Evolutionary conservation across 768 basidiomycete genomes (phyloP), one percentile per base, ranked within the genome.

Genomic region (Rhodotorula kratochvilovae): DNA sequence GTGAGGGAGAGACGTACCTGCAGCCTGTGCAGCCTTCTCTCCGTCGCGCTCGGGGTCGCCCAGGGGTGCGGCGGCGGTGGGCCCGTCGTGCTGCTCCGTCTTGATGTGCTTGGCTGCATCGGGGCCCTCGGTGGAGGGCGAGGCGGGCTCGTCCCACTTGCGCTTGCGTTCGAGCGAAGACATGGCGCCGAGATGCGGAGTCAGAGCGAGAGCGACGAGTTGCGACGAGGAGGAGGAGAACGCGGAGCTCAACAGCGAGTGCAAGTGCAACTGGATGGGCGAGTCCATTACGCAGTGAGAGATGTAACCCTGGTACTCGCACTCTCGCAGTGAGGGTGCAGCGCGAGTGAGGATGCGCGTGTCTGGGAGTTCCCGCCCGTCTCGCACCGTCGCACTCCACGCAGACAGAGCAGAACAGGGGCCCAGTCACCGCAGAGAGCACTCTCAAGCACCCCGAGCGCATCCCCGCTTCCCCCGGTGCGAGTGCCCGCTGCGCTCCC

Each of bases 91-190:
- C 11, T 84, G 88, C 11, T 83, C 76, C 1, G 80, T 73, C 19
- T 83, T 82, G 10, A 78, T 78, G 15, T 86, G 87, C 17, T 73
- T 73, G 63, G 36, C 25, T 0, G 70, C 36, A 45, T 88, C 86
- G 39, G 86, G 85, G 5, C 82, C 82, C 73, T 83, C 87, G 57
- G 3, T 25, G 2, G 54, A 58, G 35, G 13, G 58, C n/a, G 23
- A 25, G 39, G 10, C n/a, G 2, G 84, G 80, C 51, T 82, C 84
- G 67, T 92, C 91, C 90, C 90, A 91, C 81, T 89, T 90, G 80
- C 90, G 86, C 83, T 90, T 90, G 19, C 62, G 54, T 7, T 63
- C 61, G 39, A 57, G 59, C 35, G 45, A 29, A 12, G 51, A 11
- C 51, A 53, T 53, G 48, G 25, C 48, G 48, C 7, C 17, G 45